These are phyloP conservation scores for Carallia brachiata DNA, from an alignment of 345 rosid species.

Conservation along the genomic window DNA sequence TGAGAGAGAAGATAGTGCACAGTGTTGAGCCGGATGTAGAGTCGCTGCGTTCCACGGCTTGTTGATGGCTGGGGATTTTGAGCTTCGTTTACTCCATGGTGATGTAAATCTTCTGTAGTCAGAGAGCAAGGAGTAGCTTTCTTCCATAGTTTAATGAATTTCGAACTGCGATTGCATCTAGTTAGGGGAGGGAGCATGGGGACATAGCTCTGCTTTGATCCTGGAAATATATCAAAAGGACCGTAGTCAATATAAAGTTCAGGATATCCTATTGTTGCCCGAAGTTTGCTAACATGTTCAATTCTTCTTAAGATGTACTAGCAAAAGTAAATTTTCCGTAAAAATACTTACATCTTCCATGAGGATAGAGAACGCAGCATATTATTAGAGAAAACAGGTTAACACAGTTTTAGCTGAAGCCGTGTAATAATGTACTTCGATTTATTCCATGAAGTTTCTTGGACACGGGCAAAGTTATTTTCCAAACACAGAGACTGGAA, in stretches of 20 bases:
- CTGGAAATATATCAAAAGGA: slow-evolving; percentile 25
- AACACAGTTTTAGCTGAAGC: too few species aligned
- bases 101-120: slow-evolving; percentile 29
- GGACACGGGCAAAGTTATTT: too few species aligned
- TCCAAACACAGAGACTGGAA: neutral
- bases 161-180: slow-evolving; percentile 74
- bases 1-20: slow-evolving; percentile 69
- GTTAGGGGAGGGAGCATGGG: slow-evolving; percentile 86
- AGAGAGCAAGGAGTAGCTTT: slow-evolving; percentile 64
- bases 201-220: slow-evolving; percentile 75
- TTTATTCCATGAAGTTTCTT: too few species aligned
- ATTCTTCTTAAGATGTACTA: too few species aligned
- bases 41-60: slow-evolving; percentile 90
- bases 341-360: too few species aligned
- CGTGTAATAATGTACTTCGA: too few species aligned
- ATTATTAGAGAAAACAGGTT: too few species aligned
- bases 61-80: slow-evolving; percentile 83
- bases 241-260: too few species aligned
- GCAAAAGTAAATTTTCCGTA: too few species aligned
- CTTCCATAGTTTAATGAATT: slow-evolving; percentile 66
- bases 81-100: slow-evolving; percentile 25
- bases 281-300: too few species aligned
- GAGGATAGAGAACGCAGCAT: too few species aligned
- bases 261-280: too few species aligned
- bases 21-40: slow-evolving; percentile 82